phyloP scores from a whole-genome alignment of 257 asterid species.

The Lavandula angustifolia region DNA sequence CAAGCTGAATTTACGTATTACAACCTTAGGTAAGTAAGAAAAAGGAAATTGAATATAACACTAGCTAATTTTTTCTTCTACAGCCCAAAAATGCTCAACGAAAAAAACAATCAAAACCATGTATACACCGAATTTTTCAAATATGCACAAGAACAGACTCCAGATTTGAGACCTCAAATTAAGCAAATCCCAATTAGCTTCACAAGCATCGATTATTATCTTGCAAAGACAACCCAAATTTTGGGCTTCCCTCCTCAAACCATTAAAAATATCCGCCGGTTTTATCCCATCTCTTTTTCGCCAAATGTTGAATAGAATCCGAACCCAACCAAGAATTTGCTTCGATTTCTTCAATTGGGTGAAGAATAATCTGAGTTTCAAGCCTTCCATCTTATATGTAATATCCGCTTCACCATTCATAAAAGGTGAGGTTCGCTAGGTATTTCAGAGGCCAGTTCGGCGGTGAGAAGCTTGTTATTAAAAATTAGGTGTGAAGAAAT shows the following conservation, averaged over 20 bases:
- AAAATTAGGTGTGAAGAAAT: no score
- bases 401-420: no score
- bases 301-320: slow-evolving; percentile 57
- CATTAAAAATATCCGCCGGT: slow-evolving; percentile 46
- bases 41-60: no score
- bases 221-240: slow-evolving; percentile 62
- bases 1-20: no score
- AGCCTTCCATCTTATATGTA: no score
- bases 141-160: slow-evolving; percentile 29
- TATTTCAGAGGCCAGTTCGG: no score
- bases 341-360: slow-evolving; percentile 68
- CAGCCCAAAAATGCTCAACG: slow-evolving; percentile 30
- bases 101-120: slow-evolving; percentile 1
- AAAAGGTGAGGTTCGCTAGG: no score
- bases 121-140: slow-evolving; percentile 35
- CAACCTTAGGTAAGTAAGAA: no score
- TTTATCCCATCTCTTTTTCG: slow-evolving; percentile 57
- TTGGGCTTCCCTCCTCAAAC: slow-evolving; percentile 71
- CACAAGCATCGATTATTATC: slow-evolving; percentile 62
- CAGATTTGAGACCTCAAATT: slow-evolving; percentile 58
- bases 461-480: no score
- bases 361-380: slow-evolving; percentile 50
- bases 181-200: slow-evolving; percentile 52
- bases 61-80: slow-evolving; percentile 1
- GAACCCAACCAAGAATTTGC: slow-evolving; percentile 52